Base-by-base conservation (phyloP, 495 filamentous ascomycete genomes). In the Tuber microsphaerosporum region DNA sequence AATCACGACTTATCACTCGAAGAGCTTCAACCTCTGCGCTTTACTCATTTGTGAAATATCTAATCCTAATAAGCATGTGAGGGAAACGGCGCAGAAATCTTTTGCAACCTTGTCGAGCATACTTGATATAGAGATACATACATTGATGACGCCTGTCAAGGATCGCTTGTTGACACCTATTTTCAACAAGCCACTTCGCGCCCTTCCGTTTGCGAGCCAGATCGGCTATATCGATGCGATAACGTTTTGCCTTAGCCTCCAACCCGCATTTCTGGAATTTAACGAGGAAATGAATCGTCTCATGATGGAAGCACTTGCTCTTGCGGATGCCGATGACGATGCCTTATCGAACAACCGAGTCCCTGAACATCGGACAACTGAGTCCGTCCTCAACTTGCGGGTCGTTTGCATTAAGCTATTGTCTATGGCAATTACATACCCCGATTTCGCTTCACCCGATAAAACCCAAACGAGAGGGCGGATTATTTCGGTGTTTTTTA, bases 151-250 rank as follows among this genome's bases (percentile, higher is more conserved):
- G 71, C 93, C 94, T 4, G 92, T 95, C 71, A 94, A 94, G 81
- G 94, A 97, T 72, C 89, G 92, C 68, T 85, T 97, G 31, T 87
- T 98, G 17, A 87, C 88, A 76, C 91, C 93, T 0, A 97, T 99
- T 72, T 99, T 93, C 86, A 91, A 91, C 80, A 99, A 99, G 84
- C 96, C 96, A 42, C 84, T 99, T 39, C 88, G 96, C 71, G 96
- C 96, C 3, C 84, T 99, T 73, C 94, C 94, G 2, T 97, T 97
- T 81, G 87, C 91, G 6, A 92, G 90, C 2, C 96, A 99, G 83
- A 98, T 99, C 81, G 96, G 95, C 16, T 98, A 94, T 82, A 97
- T 99, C 78, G 95, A 98, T 83, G 96, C 94, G 9, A 93, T 99
- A 78, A 95, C 92, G 0, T 98, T 94, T 83, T 96, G 93, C 83